A percentile compares a stretch with the other conserved stretches of the same genome.
Conservation (phyloP, 1,284 basidiomycete species). For the Malassezia japonica region DNA sequence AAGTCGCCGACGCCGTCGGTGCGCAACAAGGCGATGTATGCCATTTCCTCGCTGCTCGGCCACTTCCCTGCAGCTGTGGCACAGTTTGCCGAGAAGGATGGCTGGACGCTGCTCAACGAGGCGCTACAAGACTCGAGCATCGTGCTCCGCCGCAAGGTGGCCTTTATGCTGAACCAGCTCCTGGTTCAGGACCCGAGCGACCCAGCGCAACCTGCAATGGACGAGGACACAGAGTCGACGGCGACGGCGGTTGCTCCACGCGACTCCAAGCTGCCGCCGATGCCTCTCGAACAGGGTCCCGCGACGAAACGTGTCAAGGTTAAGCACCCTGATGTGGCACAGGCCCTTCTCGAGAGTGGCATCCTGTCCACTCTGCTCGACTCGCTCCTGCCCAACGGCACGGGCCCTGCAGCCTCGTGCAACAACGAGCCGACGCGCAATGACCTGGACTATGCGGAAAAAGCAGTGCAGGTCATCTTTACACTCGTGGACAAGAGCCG, state of each 20-base stretch:
- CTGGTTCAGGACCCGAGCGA: conserved; percentile 55
- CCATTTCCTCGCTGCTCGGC: conserved; percentile 72
- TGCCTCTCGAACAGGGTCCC: conserved; percentile 44
- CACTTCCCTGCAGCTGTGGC: conserved; percentile 65
- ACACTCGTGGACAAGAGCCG: conserved; percentile 27
- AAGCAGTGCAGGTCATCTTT: conserved; percentile 57
- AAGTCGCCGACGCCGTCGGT: conserved; percentile 53
- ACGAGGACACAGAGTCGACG: conserved; percentile 1
- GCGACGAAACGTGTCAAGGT: conserved; percentile 24
- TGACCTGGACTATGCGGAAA: conserved; percentile 70
- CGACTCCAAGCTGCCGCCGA: conserved; percentile 5
- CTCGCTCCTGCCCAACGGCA: conserved; percentile 21
- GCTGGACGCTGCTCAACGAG: conserved; percentile 61
- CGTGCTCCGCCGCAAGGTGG: conserved; percentile 67
- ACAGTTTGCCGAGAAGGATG: conserved; percentile 56
- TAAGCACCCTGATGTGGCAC: conserved; percentile 33
- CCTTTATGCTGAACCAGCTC: conserved; percentile 72
- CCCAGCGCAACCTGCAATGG: conserved; percentile 1
- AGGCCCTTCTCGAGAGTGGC: conserved; percentile 37
- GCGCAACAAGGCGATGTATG: conserved; percentile 69
- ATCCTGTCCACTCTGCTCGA: conserved; percentile 34
- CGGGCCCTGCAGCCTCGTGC: conserved; percentile 16
- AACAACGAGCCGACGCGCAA: background rate
- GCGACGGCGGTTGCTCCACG: conserved; percentile 49
- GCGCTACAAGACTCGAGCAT: conserved; percentile 65